Percentiles rank a stretch among this genome's conserved stretches.
These are phyloP conservation scores for Picea glauca DNA, from an alignment of 75 land plant genomes.

Conservation along the genomic window DNA sequence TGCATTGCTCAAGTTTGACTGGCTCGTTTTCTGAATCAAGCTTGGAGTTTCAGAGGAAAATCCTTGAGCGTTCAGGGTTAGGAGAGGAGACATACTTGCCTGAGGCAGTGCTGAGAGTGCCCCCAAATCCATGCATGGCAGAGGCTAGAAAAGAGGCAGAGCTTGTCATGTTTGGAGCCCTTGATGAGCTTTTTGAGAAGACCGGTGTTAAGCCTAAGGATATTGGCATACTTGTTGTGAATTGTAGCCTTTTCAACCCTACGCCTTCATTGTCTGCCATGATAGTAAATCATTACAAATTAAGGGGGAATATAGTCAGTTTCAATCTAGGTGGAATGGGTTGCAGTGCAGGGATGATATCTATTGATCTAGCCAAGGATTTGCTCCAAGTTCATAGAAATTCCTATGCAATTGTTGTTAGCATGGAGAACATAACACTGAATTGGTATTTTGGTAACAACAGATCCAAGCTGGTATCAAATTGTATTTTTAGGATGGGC, in stretches of 20 bases:
- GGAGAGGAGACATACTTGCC: conserved; percentile 51
- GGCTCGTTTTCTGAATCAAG: conserved; percentile 36
- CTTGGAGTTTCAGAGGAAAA: conserved; percentile 42
- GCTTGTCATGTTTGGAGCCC: conserved; percentile 42
- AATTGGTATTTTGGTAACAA: conserved; percentile 48
- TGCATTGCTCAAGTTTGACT: conserved; percentile 20
- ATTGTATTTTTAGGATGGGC: conserved; percentile 53
- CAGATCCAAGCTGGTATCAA: conserved; percentile 41
- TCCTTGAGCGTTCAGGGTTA: conserved; percentile 47
- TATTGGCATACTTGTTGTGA: conserved; percentile 45
- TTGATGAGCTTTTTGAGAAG: conserved; percentile 46
- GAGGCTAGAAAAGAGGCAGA: conserved; percentile 53
- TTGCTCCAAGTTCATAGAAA: conserved; percentile 39
- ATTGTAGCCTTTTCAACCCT: conserved; percentile 52
- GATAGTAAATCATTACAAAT: conserved; percentile 46
- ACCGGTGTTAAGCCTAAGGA: conserved; percentile 46
- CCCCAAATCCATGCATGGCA: conserved; percentile 50
- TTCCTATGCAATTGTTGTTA: conserved; percentile 40
- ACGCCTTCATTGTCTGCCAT: conserved; percentile 49
- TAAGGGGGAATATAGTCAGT: conserved; percentile 42
- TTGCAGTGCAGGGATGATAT: conserved; percentile 43
- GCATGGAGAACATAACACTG: conserved; percentile 51
- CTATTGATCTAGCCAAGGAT: conserved; percentile 43
- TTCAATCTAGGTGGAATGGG: conserved; percentile 52
- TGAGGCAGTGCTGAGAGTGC: conserved; percentile 31